Base-by-base conservation (phyloP, 768 basidiomycete species). In the Myochromella boudieri region DNA sequence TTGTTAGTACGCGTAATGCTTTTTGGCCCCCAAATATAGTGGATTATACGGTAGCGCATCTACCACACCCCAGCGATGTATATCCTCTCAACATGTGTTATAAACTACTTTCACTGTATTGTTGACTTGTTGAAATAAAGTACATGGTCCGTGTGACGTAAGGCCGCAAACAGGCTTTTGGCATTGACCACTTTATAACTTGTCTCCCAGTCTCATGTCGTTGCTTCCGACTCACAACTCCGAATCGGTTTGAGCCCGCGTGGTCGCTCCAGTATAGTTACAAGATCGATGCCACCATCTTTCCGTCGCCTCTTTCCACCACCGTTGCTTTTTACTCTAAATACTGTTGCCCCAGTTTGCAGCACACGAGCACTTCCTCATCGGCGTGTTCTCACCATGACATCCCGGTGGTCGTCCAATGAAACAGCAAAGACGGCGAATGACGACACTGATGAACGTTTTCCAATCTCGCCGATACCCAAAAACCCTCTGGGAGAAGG, bases 401-500 rank as follows among this genome's bases (percentile, higher is more conserved):
- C 48, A 14, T 8, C 31, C 33, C 11, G 22, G 11, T 18, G 12
- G 18, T 17, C 40, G 33, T n/a, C 31, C 21, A 29, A 29, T 22
- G 34, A 7, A 8, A 17, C 42, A 24, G 26, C 31, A 14, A 24
- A 20, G 21, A 31, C 17, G 20, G 28, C n/a, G 7, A 34, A 20
- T 27, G 40, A 3, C 12, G 7, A 25, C n/a, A 27, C 36, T 32
- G 10, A 11, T 6, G 18, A 22, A 17, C 63, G 58, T 7, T 85
- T 84, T 61, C 60, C 74, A 2, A 54, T 78, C 34, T 85, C 86
- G 1, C 72, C 80, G 15, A 59, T 84, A 20, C 82, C 85, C 5
- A 62, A 66, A 34, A 87, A 87, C 58, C 83, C 83, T 21, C 66
- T 88, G 0, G 85, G 87, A 1, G 80, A 86, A 50, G 86, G 84